phyloP scores from a whole-genome alignment of 2,329 filamentous ascomycete species.

The Incumbomyces lentus region DNA sequence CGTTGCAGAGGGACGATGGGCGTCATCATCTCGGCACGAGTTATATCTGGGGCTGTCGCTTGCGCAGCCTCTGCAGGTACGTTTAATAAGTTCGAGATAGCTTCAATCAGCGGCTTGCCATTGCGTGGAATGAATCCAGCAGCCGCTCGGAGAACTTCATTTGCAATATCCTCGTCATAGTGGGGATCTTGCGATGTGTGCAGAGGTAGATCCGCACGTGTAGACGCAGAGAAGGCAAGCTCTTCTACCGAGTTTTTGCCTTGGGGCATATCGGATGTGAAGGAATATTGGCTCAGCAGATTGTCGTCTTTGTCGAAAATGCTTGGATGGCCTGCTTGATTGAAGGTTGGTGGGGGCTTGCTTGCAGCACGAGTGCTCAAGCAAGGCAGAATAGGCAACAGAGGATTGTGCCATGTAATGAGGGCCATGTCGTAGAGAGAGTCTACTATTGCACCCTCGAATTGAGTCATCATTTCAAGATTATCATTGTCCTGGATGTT shows the following conservation, averaged over 20 bases:
- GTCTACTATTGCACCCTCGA: conserved; percentile 68
- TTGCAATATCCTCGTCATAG: conserved; percentile 52
- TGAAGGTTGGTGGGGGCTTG: background rate
- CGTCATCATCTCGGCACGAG: conserved; percentile 48
- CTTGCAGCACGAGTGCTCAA: conserved; percentile 39
- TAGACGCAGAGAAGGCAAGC: conserved; percentile 11
- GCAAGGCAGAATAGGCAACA: conserved; percentile 51
- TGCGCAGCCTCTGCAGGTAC: conserved; percentile 46
- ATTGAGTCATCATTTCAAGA: conserved; percentile 66
- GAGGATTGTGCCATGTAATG: conserved; percentile 57
- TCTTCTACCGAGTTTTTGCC: conserved; percentile 12
- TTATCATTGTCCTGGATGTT: conserved; percentile 73
- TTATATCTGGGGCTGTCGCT: conserved; percentile 42
- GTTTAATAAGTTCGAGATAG: conserved; percentile 57
- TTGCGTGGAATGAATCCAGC: conserved; percentile 41
- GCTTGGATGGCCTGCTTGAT: conserved; percentile 16
- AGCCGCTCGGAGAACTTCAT: conserved; percentile 54
- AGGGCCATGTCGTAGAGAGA: conserved; percentile 64
- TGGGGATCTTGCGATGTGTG: conserved; percentile 51
- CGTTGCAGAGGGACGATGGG: conserved; percentile 51
- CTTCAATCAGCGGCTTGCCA: conserved; percentile 46
- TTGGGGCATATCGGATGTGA: conserved; percentile 3
- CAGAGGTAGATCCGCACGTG: conserved; percentile 34
- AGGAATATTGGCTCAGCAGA: conserved; percentile 2
- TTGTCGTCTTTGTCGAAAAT: conserved; percentile 16